These are phyloP conservation scores for Tinospora cordifolia DNA, from an alignment of 164 flowering plant genomes.

Conservation along the genomic window DNA sequence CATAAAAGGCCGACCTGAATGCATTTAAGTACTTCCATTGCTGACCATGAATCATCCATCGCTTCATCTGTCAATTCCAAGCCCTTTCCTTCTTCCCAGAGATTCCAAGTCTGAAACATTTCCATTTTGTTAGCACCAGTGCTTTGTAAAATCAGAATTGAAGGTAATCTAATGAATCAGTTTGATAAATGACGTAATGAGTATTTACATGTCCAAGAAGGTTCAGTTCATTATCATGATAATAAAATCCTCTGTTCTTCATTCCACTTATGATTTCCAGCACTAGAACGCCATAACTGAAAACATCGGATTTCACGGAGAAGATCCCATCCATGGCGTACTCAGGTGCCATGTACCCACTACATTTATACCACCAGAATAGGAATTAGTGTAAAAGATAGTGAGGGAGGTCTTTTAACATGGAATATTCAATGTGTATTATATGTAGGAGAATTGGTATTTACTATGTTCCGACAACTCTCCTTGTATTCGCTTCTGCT, in stretches of 20 bases:
- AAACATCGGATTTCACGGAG: constrained; percentile 13
- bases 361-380: not conserved
- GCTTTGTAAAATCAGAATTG: not conserved
- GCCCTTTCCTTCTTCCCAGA: constrained; percentile 25
- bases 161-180: not conserved
- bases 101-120: constrained; percentile 33
- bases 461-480: constrained; percentile 21
- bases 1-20: constrained; percentile 26
- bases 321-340: constrained; percentile 15
- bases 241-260: constrained; percentile 1
- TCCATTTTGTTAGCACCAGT: not conserved
- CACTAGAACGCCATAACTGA: constrained; percentile 13
- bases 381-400: not conserved
- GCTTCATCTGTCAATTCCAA: constrained; percentile 20
- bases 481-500: constrained; percentile 15
- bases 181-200: not conserved
- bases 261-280: constrained; percentile 11
- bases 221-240: constrained; percentile 9
- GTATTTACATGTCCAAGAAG: constrained; percentile 31
- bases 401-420: not conserved
- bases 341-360: constrained; percentile 15
- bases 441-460: not conserved
- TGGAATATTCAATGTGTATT: not conserved
- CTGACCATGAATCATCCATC: constrained; percentile 1
- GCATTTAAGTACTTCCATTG: constrained; percentile 22